Conservation (phyloP, 176 grass and related monocot species). For the Oryza meyeriana region DNA sequence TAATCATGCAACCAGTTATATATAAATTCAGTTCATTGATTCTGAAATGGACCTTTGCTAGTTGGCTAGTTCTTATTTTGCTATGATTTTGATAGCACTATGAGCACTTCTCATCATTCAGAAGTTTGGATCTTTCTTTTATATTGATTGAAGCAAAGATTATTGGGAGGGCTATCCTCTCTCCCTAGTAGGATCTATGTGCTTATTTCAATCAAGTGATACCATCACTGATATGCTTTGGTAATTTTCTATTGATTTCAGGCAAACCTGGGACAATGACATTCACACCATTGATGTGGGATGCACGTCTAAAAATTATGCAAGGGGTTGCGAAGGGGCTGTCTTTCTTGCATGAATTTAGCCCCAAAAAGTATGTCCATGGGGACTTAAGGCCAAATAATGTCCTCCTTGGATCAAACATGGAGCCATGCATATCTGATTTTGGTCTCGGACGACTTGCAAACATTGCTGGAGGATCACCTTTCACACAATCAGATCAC, state of each 20-base stretch:
- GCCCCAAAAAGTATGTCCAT: constrained; percentile 94
- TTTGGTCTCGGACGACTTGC: constrained; percentile 84
- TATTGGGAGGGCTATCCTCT: background rate
- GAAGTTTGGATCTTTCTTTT: background rate
- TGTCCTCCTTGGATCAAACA: constrained; percentile 66
- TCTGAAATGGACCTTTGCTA: background rate
- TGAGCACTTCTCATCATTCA: background rate
- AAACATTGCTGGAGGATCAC: constrained; percentile 80
- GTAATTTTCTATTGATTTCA: constrained; percentile 33
- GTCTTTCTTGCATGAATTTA: constrained; percentile 85
- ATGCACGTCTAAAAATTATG: constrained; percentile 71
- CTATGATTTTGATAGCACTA: background rate
- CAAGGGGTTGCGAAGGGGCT: constrained; percentile 73
- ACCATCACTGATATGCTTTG: background rate
- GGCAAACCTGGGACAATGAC: constrained; percentile 58
- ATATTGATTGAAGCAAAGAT: background rate
- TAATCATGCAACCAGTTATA: background rate
- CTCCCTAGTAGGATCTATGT: background rate
- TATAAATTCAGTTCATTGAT: constrained; percentile 1
- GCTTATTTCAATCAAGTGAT: background rate
- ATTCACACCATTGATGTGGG: constrained; percentile 65
- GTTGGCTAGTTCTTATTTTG: background rate
- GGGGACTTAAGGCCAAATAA: constrained; percentile 91
- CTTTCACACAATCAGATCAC: constrained; percentile 52
- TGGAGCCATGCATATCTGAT: constrained; percentile 82